A percentile compares a stretch with the other conserved stretches of the same genome.
Conservation (phyloP, 805 yeast genomes). For the Kodamaea leandrae region DNA sequence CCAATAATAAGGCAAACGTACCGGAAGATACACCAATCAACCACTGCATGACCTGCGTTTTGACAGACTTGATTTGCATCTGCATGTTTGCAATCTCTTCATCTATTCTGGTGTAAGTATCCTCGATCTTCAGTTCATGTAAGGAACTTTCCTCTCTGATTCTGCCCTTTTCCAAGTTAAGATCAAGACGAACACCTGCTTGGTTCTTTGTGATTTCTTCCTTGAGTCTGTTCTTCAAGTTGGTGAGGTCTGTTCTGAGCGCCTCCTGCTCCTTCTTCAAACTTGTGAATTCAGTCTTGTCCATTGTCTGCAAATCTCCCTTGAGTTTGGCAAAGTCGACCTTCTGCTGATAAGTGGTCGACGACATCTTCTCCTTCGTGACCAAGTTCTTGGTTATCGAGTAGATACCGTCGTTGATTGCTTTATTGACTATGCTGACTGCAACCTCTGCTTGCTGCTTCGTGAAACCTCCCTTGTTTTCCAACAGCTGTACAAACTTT, state of each 20-base stretch:
- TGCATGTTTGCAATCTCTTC: constrained; percentile 94
- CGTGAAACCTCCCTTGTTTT: constrained; percentile 65
- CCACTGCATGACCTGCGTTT: constrained; percentile 98
- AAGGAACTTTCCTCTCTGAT: constrained; percentile 91
- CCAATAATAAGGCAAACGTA: constrained; percentile 90
- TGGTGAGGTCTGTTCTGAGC: constrained; percentile 79
- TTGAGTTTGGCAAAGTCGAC: constrained; percentile 94
- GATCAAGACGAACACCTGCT: constrained; percentile 86
- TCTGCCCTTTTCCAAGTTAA: constrained; percentile 91
- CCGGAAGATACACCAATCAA: constrained; percentile 97
- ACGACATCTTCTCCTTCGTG: constrained; percentile 77
- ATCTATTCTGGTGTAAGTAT: constrained; percentile 91
- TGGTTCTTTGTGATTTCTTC: constrained; percentile 90
- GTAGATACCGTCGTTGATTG: constrained; percentile 76
- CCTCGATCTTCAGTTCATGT: constrained; percentile 91
- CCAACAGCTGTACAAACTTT: constrained; percentile 63
- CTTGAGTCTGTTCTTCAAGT: constrained; percentile 74
- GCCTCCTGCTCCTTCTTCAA: constrained; percentile 86
- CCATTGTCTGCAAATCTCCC: constrained; percentile 87
- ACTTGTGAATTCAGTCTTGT: constrained; percentile 77
- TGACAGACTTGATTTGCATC: constrained; percentile 91
- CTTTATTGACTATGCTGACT: constrained; percentile 65
- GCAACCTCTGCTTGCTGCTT: constrained; percentile 78
- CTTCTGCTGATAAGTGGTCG: constrained; percentile 90
- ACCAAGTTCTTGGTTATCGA: constrained; percentile 75